A percentile compares a stretch with the other conserved stretches of the same genome.
phyloP scores from a whole-genome alignment of 495 filamentous ascomycete species.

The Astrothelium macrocarpum region DNA sequence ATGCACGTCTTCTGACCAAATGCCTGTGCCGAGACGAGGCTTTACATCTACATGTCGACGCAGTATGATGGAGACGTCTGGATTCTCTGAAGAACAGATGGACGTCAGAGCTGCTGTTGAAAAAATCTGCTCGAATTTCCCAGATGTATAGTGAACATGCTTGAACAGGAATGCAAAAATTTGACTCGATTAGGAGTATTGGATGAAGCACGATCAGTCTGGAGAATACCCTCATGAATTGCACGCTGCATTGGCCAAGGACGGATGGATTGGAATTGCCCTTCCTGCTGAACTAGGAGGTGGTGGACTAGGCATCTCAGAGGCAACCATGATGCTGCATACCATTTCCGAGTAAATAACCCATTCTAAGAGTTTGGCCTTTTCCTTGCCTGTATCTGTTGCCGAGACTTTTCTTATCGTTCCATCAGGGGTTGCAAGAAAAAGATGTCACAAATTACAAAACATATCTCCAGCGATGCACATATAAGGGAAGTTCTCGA shows the following conservation, averaged over 20 bases:
- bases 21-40: conserved; percentile 8
- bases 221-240: conserved; percentile 63
- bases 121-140: conserved; percentile 52
- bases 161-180: conserved; percentile 19
- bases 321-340: conserved; percentile 80
- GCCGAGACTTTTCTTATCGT: too few species aligned
- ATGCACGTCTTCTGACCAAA: neutral
- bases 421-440: too few species aligned
- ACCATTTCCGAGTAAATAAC: conserved; percentile 54
- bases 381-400: neutral
- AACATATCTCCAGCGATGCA: too few species aligned
- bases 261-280: conserved; percentile 77
- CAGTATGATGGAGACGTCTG: conserved; percentile 58
- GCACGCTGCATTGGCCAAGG: conserved; percentile 62
- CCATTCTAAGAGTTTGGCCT: neutral
- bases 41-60: conserved; percentile 30
- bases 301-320: conserved; percentile 64
- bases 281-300: conserved; percentile 64
- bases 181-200: conserved; percentile 45
- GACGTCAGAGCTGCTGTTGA: conserved; percentile 60
- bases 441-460: too few species aligned
- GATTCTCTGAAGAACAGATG: conserved; percentile 63
- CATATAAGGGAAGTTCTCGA: too few species aligned
- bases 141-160: conserved; percentile 26
- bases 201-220: conserved; percentile 58